phyloP scores from a whole-genome alignment of 1,284 basidiomycete genomes.

The Cystobasidiaceae sp. region DNA sequence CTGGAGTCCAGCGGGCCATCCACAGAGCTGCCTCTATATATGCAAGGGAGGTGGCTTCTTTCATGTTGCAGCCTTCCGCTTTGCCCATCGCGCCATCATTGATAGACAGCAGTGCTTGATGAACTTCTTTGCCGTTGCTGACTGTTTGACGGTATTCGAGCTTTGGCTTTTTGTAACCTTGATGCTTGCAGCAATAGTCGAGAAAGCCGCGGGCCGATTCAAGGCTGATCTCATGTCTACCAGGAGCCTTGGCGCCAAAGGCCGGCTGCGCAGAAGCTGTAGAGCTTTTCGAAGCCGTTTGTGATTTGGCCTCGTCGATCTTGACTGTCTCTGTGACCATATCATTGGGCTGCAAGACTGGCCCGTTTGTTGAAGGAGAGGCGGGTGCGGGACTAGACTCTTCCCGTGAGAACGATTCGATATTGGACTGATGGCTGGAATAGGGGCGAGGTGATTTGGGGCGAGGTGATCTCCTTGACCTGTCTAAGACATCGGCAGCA shows the following conservation, averaged over 20 bases:
- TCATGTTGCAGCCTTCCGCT: slow-evolving; percentile 67
- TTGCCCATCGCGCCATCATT: slow-evolving; percentile 74
- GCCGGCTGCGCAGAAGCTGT: not conserved
- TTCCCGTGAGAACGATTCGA: not conserved
- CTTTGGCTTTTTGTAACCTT: slow-evolving; percentile 73
- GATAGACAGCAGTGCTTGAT: slow-evolving; percentile 80
- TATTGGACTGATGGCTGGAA: not conserved
- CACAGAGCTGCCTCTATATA: slow-evolving; percentile 85
- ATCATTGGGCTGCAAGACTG: not conserved
- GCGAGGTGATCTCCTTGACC: not conserved
- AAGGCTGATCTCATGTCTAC: slow-evolving; percentile 53
- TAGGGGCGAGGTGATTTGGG: not conserved
- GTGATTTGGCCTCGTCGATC: not conserved
- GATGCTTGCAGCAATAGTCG: slow-evolving; percentile 87
- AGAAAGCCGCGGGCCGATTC: slow-evolving; percentile 83
- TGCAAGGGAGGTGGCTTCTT: slow-evolving; percentile 65
- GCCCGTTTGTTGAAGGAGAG: not conserved
- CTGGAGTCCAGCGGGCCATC: slow-evolving; percentile 73
- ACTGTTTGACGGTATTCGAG: slow-evolving; percentile 53
- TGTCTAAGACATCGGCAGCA: not conserved
- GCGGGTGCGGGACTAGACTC: not conserved
- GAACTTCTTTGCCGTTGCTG: slow-evolving; percentile 48
- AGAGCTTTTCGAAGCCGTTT: not conserved
- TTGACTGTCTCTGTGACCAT: no score
- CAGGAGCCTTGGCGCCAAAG: not conserved